Evolutionary conservation across 75 land plant genomes (phyloP), one percentile per base, ranked within the genome.

Genomic region (Larix kaempferi): DNA sequence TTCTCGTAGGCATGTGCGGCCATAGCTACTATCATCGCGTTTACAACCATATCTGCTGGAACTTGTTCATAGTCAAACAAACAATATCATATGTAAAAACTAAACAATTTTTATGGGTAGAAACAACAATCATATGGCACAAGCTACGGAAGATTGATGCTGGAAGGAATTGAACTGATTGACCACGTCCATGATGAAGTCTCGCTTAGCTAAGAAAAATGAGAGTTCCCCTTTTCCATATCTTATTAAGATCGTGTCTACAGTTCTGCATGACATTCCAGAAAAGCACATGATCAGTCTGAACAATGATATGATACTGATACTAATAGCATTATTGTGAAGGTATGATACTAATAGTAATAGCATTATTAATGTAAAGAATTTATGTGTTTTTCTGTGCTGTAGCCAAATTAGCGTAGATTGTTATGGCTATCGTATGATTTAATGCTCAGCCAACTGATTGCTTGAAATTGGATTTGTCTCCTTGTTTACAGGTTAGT

Each of bases 21-120:
- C 83, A 92, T 86, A 56, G 87, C 81, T 19, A 85, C 90, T 21
- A 92, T 57, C 74, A 88, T 86, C 4, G 95, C 84, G 80, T 92
- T 92, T 29, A 83, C 92, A 4, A 92, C 95, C 90, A 92, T 84
- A 77, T 92, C 95, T 27, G 83, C 95, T 26, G 95, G 95, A 12
- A 92, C 83, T 93, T 93, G 81, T 61, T 76, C 54, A 39, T 3
- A 2, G 29, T 1, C 27, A 23, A 33, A 29, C 4, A 37, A 16
- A 57, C 23, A n/a, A 21, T 26, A 22, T 29, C 33, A 29, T 29
- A 29, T 29, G 1, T 29, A 29, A 1, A 29, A 29, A 29, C 33
- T 29, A 29, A 29, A 29, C 33, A 29, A 1, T 29, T 29, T 29
- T 29, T 29, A 29, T 29, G 33, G 33, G 1, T 29, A 29, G 33